Evolutionary conservation across 495 filamentous ascomycete species (phyloP), one percentile per base, ranked within the genome.

Genomic region (Pyrenopolyporus hunteri): DNA sequence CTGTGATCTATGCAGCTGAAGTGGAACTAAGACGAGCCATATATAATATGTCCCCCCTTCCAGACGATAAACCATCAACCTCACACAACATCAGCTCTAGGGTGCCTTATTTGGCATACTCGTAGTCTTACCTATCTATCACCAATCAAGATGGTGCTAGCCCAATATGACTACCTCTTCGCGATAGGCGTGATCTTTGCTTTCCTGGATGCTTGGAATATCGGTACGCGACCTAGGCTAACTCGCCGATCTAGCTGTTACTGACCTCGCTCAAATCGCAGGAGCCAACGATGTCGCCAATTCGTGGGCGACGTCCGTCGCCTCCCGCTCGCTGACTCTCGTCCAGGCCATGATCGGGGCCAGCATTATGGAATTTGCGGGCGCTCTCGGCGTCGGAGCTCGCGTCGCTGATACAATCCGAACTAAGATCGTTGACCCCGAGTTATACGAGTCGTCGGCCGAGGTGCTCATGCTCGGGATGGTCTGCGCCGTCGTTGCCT

Each of bases 101-200:
- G 39, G 51, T 44, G 17, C 37, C 11, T 22, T 20, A 20, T 11
- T 49, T 25, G 13, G 11, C 43, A 6, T 25, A 32, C 26, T 20
- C 14, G 43, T 32, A 9, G 31, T 20, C 13, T 17, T 31, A 8
- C 6, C 26, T 16, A 17, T 46, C 17, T 29, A 46, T 31, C 19
- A 19, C 14, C 4, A 42, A 29, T 52, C 61, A 60, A 52, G 45
- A 74, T 74, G 72, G 32, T 52, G 43, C 78, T 87, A 48, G 76
- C 80, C 48, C 70, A 88, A 64, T 86, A 83, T 65, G 82, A 84
- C 72, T 90, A 89, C 63, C 78, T 92, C 66, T 89, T 92, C 62
- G 89, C 82, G 69, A 85, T 92, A 53, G 87, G 85, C 78, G 89
- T 85, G 50, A 75, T 91, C 66, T 92, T 92, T 79, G 87, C 88